Base-by-base conservation (phyloP, 208 protist genomes). In the Vickermania ingenoplastis region DNA sequence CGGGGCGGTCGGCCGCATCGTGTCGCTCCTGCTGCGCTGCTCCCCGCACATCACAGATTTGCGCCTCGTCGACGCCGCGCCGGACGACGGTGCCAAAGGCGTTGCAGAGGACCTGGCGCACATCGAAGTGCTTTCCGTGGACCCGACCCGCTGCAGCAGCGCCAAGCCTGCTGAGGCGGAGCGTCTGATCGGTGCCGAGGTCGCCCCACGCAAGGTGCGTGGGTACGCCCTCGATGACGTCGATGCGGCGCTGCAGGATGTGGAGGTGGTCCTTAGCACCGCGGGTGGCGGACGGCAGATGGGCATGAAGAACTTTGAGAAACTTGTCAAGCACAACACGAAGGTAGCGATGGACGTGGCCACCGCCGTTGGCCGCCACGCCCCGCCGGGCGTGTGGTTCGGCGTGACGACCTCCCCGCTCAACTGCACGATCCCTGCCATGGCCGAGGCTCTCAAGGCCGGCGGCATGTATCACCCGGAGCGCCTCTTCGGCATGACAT, bases 391-490 rank as follows among this genome's bases (percentile, higher is more conserved):
- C 24, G 86, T 81, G 22, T 48, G 69, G 59, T 48, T 96, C 25
- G 66, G 56, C 59, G 71, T 96, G 59, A 79, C 89, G 57, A 80
- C 86, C 21, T 86, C 90, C 74, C 89, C 86, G n/a, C 82, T 95
- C 23, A 95, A 94, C 73, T 86, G 77, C 5, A 83, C 77, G 13
- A 86, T 96, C 24, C 86, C 91, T 25, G 77, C 94, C 53, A 78
- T 75, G 11, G 71, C 75, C 17, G 91, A 92, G 61, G 71, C 81
- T 14, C 51, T 87, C 17, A 69, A 85, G 67, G 73, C 66, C 27
- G 41, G 31, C 36, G 67, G 80, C 49, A 66, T 68, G 1, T 90
- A 83, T 67, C 65, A 89, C 59, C 69, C 67, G 31, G 68, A 63
- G 21, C 74, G 74, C 55, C 49, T 96, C 11, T 87, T 92, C 59